phyloP scores from a whole-genome alignment of 2,329 filamentous ascomycete genomes.

The Colletotrichum sojae region DNA sequence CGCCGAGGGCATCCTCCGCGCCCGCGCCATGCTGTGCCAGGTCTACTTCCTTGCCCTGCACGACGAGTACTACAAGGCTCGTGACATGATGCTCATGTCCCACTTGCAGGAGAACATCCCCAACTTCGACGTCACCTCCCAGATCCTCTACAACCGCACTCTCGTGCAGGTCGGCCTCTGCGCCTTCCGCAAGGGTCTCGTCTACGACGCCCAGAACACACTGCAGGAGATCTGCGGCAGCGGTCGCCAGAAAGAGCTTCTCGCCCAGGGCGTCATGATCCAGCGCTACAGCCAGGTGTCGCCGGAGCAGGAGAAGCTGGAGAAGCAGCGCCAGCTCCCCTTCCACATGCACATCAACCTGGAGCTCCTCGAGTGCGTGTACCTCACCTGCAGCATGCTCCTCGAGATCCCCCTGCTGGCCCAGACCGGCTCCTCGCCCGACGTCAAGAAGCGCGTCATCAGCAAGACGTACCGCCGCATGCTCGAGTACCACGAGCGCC shows the following conservation, averaged over 20 bases:
- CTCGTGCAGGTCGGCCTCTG: slow-evolving; percentile 98
- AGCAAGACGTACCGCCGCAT: slow-evolving; percentile 99
- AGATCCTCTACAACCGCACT: slow-evolving; percentile 98
- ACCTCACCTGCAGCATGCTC: slow-evolving; percentile 99
- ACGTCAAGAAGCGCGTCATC: slow-evolving; percentile 97
- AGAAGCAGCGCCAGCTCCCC: slow-evolving; percentile 96
- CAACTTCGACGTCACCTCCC: slow-evolving; percentile 96
- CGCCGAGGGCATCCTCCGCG: slow-evolving; percentile 96
- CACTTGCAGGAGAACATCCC: slow-evolving; percentile 97
- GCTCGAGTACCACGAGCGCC: slow-evolving; percentile 99
- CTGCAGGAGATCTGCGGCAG: slow-evolving; percentile 98
- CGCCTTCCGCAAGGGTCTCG: slow-evolving; percentile 95
- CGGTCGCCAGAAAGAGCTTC: slow-evolving; percentile 95
- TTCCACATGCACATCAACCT: slow-evolving; percentile 99
- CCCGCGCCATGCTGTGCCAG: slow-evolving; percentile 97
- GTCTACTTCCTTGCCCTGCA: slow-evolving; percentile 98
- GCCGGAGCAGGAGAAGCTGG: slow-evolving; percentile 96
- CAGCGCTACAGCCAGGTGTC: slow-evolving; percentile 97
- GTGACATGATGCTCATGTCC: slow-evolving; percentile 99
- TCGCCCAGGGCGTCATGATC: slow-evolving; percentile 98
- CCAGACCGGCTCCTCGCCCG: slow-evolving; percentile 95
- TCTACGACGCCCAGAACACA: slow-evolving; percentile 98
- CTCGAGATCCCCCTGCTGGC: slow-evolving; percentile 97
- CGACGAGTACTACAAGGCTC: slow-evolving; percentile 97
- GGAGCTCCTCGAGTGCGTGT: slow-evolving; percentile 97